A percentile compares a stretch with the other conserved stretches of the same genome.
phyloP scores from a whole-genome alignment of 305 asterid species.

The Rubia tinctorum region DNA sequence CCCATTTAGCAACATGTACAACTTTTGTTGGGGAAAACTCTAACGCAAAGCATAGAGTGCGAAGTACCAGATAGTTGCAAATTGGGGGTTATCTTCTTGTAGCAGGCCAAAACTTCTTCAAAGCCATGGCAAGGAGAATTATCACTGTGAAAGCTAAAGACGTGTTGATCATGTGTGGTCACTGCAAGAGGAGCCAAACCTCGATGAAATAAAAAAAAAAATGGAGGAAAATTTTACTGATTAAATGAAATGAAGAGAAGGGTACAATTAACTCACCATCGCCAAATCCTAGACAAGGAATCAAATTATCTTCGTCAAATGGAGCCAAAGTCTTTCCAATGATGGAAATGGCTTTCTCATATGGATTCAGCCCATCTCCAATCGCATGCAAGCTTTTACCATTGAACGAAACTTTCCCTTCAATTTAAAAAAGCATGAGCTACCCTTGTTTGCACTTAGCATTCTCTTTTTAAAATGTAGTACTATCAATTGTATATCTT shows the following conservation, averaged over 20 bases:
- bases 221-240: not conserved
- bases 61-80: slow-evolving; percentile 59
- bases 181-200: slow-evolving; percentile 29
- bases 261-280: slow-evolving; percentile 50
- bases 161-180: slow-evolving; percentile 68
- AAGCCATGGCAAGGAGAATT: slow-evolving; percentile 83
- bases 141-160: slow-evolving; percentile 79
- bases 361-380: slow-evolving; percentile 62
- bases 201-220: not conserved
- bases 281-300: slow-evolving; percentile 91
- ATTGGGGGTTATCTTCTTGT: slow-evolving; percentile 53
- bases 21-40: no score
- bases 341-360: slow-evolving; percentile 70
- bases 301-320: slow-evolving; percentile 73
- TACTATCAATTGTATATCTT: no score
- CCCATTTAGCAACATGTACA: no score
- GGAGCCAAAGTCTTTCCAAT: slow-evolving; percentile 81
- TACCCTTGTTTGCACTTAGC: no score
- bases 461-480: no score
- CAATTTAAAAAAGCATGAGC: slow-evolving; percentile 14
- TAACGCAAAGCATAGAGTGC: no score
- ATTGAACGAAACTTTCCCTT: slow-evolving; percentile 67
- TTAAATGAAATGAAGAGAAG: slow-evolving; percentile 15
- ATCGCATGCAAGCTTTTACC: slow-evolving; percentile 61
- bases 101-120: slow-evolving; percentile 83